Evolutionary conservation across 108 stramenopile species (phyloP), one percentile per base, ranked within the genome.

Genomic region (Pseudonitzschia pungens): DNA sequence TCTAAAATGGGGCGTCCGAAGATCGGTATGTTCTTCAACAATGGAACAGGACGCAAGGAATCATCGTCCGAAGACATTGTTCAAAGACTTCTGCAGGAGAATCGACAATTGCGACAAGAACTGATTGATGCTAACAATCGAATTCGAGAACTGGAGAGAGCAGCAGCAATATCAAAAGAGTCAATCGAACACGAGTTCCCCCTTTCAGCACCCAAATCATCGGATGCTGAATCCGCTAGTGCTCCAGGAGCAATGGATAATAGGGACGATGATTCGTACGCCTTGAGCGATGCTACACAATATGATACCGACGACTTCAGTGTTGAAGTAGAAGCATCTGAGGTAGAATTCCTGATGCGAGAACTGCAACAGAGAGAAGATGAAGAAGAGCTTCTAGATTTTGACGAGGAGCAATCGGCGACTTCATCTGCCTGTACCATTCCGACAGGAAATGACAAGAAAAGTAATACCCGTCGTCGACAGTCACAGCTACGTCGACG

Each of bases 401-500:
- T 51, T 51, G 50, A 9, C n/a, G 50, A 51, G 9, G 50, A n/a
- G 16, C 50, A 51, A n/a, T 51, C 50, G 20, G 10, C 50, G 9
- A n/a, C 50, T 51, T 1, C 50, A 8, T 51, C 50, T 16, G 50
- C 50, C 50, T n/a, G n/a, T 16, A 51, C 50, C 3, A 51, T 51
- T 51, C 50, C 50, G 6, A 9, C 50, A 51, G 50, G 50, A 51
- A 51, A 51, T n/a, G 50, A 51, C 50, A 51, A 51, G n/a, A 51
- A 51, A n/a, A 51, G 50, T n/a, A 51, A 51, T 51, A 16, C 16
- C 20, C 50, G n/a, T 16, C 16, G 50, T n/a, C 16, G n/a, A 51
- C 50, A 51, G n/a, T 1, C 3, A 16, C 50, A n/a, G 50, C 16
- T 51, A 10, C 50, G 50, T n/a, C 50, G n/a, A 7, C 50, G 16